phyloP scores from a whole-genome alignment of 1,139 yeast genomes.

The Keqinozyma sinolaborantium region DNA sequence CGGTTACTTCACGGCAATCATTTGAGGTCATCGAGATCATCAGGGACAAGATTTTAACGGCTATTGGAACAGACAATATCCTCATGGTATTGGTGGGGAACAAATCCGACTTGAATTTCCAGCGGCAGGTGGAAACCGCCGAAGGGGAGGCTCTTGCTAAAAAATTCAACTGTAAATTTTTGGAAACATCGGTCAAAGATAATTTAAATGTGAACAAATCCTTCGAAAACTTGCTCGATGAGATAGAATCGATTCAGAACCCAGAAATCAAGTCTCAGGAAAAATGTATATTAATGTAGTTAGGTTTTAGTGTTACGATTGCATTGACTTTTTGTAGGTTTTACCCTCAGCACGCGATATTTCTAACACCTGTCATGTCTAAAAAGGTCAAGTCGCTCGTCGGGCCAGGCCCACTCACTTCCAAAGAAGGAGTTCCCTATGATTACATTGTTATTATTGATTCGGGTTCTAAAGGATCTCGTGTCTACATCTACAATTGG shows the following conservation, averaged over 20 bases:
- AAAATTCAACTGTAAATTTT: constrained; percentile 60
- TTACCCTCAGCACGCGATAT: not conserved
- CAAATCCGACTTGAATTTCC: constrained; percentile 67
- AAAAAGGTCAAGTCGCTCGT: not conserved
- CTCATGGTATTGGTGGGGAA: constrained; percentile 87
- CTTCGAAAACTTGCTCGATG: constrained; percentile 64
- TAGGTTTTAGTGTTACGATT: not conserved
- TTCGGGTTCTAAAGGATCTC: constrained; percentile 80
- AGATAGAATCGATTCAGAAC: constrained; percentile 62
- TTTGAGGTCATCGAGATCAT: constrained; percentile 77
- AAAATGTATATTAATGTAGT: constrained; percentile 26
- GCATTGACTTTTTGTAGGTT: not conserved
- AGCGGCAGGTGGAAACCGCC: constrained; percentile 58
- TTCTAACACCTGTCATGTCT: not conserved
- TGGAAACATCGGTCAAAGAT: constrained; percentile 82
- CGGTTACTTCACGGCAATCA: constrained; percentile 75
- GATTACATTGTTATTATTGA: constrained; percentile 74
- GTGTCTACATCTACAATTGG: constrained; percentile 74
- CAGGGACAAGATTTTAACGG: constrained; percentile 79
- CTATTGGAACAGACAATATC: constrained; percentile 66
- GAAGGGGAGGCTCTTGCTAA: constrained; percentile 68
- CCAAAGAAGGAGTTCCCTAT: constrained; percentile 46
- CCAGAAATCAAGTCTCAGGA: constrained; percentile 37
- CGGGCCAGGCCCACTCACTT: constrained; percentile 26
- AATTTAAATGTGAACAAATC: constrained; percentile 64